Evolutionary conservation across 768 basidiomycete species (phyloP), one percentile per base, ranked within the genome.

Genomic region (Hypholoma sublateritium): DNA sequence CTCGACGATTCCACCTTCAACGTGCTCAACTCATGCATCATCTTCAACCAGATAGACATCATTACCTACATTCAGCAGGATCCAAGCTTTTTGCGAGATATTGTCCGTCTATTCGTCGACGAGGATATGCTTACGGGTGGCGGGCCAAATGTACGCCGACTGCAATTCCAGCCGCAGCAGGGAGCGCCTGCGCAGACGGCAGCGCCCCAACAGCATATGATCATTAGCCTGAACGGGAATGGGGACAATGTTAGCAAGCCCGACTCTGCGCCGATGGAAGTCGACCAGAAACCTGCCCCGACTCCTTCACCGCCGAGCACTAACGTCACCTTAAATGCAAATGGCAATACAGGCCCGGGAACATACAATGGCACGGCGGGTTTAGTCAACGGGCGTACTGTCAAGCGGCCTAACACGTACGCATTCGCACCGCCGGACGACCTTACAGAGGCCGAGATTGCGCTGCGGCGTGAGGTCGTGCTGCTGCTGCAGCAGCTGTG

Each of bases 41-140:
- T 98, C 68, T 98, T 95, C 82, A 97, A 98, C 74, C 96, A 99
- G 70, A 94, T 96, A 65, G 97, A 99, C 72, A 98, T 99, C 67
- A 95, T 99, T 66, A 85, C 80, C 48, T 87, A 96, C 67, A 83
- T 98, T 34, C 91, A 94, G 68, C 82, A 80, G 56, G 91, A 97
- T 64, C 81, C 80, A 1, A 68, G 72, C 11, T 91, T 98, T 69
- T 76, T 98, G 35, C 78, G 80, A 34, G 89, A 94, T 47, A 81
- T 98, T 13, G 89, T 96, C 35, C 74, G 77, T 43, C 71, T 91
- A 39, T 91, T 92, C 69, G 84, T 89, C 50, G 85, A 88, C 61
- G 87, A 88, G 57, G 85, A 86, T 56, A 79, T 87, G 71, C 67
- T 86, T 59, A 73, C 71, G 37, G 77, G 77, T 19, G 67, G 63